These are phyloP conservation scores for Cichorium intybus DNA, from an alignment of 140 eudicot species.

Conservation along the genomic window DNA sequence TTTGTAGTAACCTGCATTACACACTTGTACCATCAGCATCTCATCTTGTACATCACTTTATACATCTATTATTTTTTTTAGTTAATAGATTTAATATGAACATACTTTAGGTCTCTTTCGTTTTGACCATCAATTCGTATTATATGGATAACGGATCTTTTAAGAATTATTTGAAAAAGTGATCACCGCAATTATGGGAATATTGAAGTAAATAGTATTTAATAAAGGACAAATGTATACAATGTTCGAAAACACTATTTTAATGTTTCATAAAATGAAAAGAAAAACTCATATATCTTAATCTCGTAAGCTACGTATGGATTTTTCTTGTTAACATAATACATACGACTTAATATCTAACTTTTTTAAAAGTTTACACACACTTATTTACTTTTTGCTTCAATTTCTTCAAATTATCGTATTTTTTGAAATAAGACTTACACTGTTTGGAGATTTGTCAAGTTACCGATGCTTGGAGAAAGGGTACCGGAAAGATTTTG, in stretches of 20 bases:
- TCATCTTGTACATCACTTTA: not conserved
- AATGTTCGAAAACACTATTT: too few species aligned
- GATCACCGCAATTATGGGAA: not conserved
- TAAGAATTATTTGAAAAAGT: not conserved
- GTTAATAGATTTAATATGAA: not conserved
- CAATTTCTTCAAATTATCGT: too few species aligned
- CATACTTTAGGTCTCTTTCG: not conserved
- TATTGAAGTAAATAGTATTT: not conserved
- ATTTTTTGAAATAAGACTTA: too few species aligned
- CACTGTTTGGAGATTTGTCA: slow-evolving; percentile 82
- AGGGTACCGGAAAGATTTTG: slow-evolving; percentile 73
- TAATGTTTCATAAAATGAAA: too few species aligned
- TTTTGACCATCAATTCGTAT: not conserved
- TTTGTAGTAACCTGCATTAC: slow-evolving; percentile 68
- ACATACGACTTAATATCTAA: too few species aligned
- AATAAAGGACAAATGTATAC: too few species aligned
- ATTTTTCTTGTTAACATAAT: too few species aligned
- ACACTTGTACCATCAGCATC: slow-evolving; percentile 19
- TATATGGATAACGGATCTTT: too few species aligned
- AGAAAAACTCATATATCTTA: too few species aligned
- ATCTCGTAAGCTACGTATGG: too few species aligned
- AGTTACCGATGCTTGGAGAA: slow-evolving; percentile 79
- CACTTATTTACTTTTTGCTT: too few species aligned
- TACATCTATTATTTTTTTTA: not conserved
- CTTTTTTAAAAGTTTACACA: too few species aligned